phyloP scores from a whole-genome alignment of 108 stramenopile species.

The Cyclotella baltica region DNA sequence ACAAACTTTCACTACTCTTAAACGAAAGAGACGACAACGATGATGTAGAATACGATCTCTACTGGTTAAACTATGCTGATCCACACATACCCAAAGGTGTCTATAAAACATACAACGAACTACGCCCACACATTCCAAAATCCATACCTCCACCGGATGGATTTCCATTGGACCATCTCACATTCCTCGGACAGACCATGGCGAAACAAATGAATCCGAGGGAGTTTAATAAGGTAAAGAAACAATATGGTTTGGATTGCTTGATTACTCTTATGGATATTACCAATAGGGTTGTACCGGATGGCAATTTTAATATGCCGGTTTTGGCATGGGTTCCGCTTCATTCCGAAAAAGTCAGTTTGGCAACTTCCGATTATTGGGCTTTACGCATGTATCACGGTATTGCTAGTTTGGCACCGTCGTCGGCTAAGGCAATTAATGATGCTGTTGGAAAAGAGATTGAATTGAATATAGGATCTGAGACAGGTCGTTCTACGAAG shows the following conservation, averaged over 20 bases:
- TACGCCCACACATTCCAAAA: neutral
- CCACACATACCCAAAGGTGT: neutral
- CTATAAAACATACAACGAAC: neutral
- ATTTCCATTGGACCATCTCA: neutral
- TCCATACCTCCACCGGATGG: neutral
- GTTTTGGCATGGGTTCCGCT: neutral
- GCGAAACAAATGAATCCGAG: neutral
- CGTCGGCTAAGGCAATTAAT: neutral
- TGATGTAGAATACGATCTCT: neutral
- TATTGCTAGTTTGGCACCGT: neutral
- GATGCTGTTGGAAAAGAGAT: neutral
- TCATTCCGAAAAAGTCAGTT: neutral
- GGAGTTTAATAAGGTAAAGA: neutral
- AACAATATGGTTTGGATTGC: neutral
- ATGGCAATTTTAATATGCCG: neutral
- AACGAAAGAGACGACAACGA: neutral
- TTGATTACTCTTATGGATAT: neutral
- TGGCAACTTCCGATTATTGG: neutral
- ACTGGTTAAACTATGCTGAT: neutral
- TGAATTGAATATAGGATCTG: neutral
- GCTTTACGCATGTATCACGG: neutral
- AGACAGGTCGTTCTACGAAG: neutral
- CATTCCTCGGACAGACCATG: neutral
- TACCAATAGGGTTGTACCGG: neutral
- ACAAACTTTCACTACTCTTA: neutral